Conservation (phyloP, 805 yeast species). For the Zygosaccharomyces siamensis region DNA sequence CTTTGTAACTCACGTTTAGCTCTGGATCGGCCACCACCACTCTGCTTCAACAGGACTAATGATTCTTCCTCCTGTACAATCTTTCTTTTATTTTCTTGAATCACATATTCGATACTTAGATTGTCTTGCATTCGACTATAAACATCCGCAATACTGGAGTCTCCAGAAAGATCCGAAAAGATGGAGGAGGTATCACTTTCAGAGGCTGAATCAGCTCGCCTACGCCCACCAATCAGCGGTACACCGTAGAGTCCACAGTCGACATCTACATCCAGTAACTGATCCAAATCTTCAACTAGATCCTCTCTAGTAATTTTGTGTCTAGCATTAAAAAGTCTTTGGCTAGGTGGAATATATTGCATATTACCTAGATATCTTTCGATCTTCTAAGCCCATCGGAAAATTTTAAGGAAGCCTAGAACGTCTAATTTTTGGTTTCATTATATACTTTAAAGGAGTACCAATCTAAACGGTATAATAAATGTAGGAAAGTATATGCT, state of each 20-base stretch:
- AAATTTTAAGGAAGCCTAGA: not conserved
- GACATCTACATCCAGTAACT: slow-evolving; percentile 14
- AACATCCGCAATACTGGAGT: slow-evolving; percentile 7
- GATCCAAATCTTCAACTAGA: slow-evolving; percentile 15
- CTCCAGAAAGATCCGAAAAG: slow-evolving; percentile 9
- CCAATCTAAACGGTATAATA: slow-evolving; percentile 27
- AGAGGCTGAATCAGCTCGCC: slow-evolving; percentile 6
- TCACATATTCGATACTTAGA: slow-evolving; percentile 19
- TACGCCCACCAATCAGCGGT: slow-evolving; percentile 11
- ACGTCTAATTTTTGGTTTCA: not conserved
- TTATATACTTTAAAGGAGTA: slow-evolving; percentile 1
- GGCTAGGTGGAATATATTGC: slow-evolving; percentile 17
- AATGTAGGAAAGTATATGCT: slow-evolving; percentile 31
- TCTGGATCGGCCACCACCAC: slow-evolving; percentile 1
- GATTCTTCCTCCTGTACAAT: slow-evolving; percentile 14
- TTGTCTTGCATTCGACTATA: slow-evolving; percentile 14
- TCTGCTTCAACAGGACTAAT: slow-evolving; percentile 6
- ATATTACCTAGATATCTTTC: not conserved
- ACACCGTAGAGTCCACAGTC: slow-evolving; percentile 14
- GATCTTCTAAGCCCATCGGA: not conserved
- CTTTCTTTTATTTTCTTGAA: slow-evolving; percentile 17
- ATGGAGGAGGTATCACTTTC: slow-evolving; percentile 7
- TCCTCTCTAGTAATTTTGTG: slow-evolving; percentile 17
- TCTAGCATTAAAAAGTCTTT: slow-evolving; percentile 16
- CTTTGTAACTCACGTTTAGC: slow-evolving; percentile 11